phyloP scores from a whole-genome alignment of 1,284 basidiomycete species.

The Exobasidium rhododendri region DNA sequence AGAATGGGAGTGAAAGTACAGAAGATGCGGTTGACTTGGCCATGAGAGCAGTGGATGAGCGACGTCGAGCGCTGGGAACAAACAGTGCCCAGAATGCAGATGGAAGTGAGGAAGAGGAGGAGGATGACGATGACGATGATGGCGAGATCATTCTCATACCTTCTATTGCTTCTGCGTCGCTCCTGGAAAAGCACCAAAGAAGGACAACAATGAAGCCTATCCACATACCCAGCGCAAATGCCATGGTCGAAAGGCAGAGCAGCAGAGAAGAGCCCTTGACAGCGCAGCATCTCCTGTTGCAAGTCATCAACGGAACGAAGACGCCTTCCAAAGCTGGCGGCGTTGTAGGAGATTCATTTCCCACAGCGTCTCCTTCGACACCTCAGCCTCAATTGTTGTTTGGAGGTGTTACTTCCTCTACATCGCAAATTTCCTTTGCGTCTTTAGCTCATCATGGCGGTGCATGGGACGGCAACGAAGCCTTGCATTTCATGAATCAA shows the following conservation, averaged over 20 bases:
- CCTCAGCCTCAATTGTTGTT: not conserved
- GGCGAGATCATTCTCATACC: conserved; percentile 25
- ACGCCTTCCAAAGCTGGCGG: not conserved
- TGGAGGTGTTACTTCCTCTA: conserved; percentile 8
- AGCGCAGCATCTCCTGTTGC: conserved; percentile 29
- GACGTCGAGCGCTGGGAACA: conserved; percentile 10
- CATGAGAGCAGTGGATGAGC: conserved; percentile 37
- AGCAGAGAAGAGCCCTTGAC: conserved; percentile 18
- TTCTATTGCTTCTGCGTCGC: not conserved
- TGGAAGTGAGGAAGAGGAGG: conserved; percentile 18
- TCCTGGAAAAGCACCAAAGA: not conserved
- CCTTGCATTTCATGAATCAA: conserved; percentile 5
- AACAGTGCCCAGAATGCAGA: not conserved
- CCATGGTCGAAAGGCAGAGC: conserved; percentile 3
- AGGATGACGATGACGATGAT: conserved; percentile 23
- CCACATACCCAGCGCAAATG: conserved; percentile 15
- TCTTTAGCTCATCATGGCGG: not conserved
- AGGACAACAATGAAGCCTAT: not conserved
- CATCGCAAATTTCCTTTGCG: conserved; percentile 6
- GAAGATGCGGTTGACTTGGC: conserved; percentile 47
- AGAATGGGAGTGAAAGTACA: conserved; percentile 22
- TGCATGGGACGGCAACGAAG: conserved; percentile 3
- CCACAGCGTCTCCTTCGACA: not conserved
- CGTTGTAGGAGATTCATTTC: too few species aligned
- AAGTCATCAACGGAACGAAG: conserved; percentile 23